Conservation (phyloP, 2,329 filamentous ascomycete genomes). For the Arthrobotrys pseudoclavata region DNA sequence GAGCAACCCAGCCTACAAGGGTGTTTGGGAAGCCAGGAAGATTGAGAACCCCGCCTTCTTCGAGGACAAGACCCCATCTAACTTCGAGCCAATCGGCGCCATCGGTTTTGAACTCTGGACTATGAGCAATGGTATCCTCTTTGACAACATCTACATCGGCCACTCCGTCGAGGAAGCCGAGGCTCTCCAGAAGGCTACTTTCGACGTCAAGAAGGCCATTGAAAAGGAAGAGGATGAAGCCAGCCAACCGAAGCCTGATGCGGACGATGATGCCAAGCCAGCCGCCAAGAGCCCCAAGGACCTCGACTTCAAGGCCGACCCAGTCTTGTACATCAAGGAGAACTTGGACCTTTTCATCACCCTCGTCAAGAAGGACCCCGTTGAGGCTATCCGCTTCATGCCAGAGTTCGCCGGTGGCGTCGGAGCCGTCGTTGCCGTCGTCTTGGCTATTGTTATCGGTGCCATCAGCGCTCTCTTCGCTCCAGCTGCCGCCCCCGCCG, state of each 20-base stretch:
- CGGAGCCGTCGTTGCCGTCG: slow-evolving; percentile 76
- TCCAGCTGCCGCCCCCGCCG: slow-evolving; percentile 70
- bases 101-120: slow-evolving; percentile 99
- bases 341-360: slow-evolving; percentile 92
- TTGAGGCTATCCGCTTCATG: slow-evolving; percentile 87
- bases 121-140: slow-evolving; percentile 98
- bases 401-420: slow-evolving; percentile 90
- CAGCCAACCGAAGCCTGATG: slow-evolving; percentile 75
- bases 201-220: slow-evolving; percentile 85
- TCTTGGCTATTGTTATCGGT: slow-evolving; percentile 79
- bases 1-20: slow-evolving; percentile 99
- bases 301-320: slow-evolving; percentile 91
- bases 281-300: slow-evolving; percentile 79
- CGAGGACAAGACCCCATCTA: slow-evolving; percentile 95
- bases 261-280: slow-evolving; percentile 68
- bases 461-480: slow-evolving; percentile 76
- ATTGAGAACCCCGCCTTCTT: slow-evolving; percentile 96
- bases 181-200: slow-evolving; percentile 89
- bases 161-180: slow-evolving; percentile 94
- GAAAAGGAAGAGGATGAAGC: slow-evolving; percentile 86
- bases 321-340: slow-evolving; percentile 87
- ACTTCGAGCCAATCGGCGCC: slow-evolving; percentile 98
- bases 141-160: slow-evolving; percentile 99
- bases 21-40: slow-evolving; percentile 92
- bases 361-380: slow-evolving; percentile 83